A percentile compares a stretch with the other conserved stretches of the same genome.
Conservation (phyloP, 2,329 filamentous ascomycete genomes). For the Didymellaceae sp. region DNA sequence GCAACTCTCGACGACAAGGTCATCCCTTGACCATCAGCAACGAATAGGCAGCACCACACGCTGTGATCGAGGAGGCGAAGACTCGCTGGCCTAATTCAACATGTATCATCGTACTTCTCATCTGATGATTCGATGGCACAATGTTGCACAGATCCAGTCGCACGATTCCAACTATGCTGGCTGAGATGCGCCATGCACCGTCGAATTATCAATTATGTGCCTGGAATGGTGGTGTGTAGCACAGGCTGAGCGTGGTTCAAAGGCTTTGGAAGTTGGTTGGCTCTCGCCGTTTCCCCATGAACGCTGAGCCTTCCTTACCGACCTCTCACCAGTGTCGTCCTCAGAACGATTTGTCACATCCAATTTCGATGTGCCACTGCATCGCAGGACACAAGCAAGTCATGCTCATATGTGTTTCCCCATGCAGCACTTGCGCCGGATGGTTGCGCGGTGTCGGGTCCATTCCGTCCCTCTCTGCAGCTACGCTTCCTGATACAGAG, state of each 20-base stretch:
- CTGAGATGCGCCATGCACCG: constrained; percentile 17
- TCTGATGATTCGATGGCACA: constrained; percentile 1
- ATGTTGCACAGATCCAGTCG: constrained; percentile 5
- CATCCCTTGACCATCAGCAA: background rate
- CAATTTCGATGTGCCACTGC: constrained; percentile 11
- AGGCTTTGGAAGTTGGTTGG: constrained; percentile 5
- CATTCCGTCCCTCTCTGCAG: constrained; percentile 13
- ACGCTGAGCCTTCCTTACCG: constrained; percentile 2
- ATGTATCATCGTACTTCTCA: constrained; percentile 4
- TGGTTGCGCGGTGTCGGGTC: constrained; percentile 7
- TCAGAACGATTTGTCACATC: constrained; percentile 5
- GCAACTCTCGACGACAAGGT: background rate
- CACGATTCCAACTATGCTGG: constrained; percentile 6
- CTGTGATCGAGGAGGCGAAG: background rate
- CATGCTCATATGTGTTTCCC: constrained; percentile 10
- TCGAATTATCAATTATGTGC: constrained; percentile 8
- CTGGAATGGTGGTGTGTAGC: constrained; percentile 20
- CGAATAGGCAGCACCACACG: constrained; percentile 6
- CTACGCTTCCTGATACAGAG: constrained; percentile 4
- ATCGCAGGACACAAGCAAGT: constrained; percentile 9
- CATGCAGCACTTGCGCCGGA: constrained; percentile 10
- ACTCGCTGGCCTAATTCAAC: background rate
- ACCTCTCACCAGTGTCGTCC: background rate
- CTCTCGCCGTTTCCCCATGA: background rate
- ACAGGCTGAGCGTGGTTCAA: constrained; percentile 17